phyloP scores from a whole-genome alignment of 1,284 basidiomycete genomes.

The Clitocybe nebularis region DNA sequence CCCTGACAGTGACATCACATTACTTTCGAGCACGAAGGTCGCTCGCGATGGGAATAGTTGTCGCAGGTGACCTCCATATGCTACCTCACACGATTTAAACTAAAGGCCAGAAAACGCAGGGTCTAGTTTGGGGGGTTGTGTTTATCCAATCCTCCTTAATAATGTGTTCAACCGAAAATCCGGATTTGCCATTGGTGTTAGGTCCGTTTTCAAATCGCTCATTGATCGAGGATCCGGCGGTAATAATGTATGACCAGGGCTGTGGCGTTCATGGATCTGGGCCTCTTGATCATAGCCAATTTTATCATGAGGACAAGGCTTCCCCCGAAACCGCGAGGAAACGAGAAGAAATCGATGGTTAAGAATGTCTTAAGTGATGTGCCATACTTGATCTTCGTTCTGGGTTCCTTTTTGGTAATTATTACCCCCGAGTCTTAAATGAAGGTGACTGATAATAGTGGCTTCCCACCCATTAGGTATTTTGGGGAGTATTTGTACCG shows the following conservation, averaged over 20 bases:
- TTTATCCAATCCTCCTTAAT: slow-evolving; percentile 48
- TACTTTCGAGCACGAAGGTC: slow-evolving; percentile 41
- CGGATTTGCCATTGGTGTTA: slow-evolving; percentile 38
- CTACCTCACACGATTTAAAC: not conserved
- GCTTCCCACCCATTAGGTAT: slow-evolving; percentile 18
- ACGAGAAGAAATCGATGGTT: slow-evolving; percentile 17
- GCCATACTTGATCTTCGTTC: slow-evolving; percentile 26
- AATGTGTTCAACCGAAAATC: slow-evolving; percentile 31
- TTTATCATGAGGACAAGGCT: slow-evolving; percentile 35
- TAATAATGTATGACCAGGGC: slow-evolving; percentile 22
- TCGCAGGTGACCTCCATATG: slow-evolving; percentile 22
- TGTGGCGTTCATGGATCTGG: slow-evolving; percentile 32
- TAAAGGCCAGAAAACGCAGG: slow-evolving; percentile 22
- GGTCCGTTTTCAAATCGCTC: slow-evolving; percentile 19
- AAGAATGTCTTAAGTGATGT: slow-evolving; percentile 28
- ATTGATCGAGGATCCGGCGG: not conserved
- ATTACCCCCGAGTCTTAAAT: slow-evolving; percentile 1
- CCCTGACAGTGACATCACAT: slow-evolving; percentile 39
- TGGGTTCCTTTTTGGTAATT: slow-evolving; percentile 25
- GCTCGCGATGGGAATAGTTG: slow-evolving; percentile 44
- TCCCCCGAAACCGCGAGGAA: slow-evolving; percentile 21
- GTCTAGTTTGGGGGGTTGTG: slow-evolving; percentile 37
- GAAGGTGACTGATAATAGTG: not conserved
- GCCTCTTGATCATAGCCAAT: slow-evolving; percentile 32
- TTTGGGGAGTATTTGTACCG: slow-evolving; percentile 37